These are phyloP conservation scores for Scheffersomyces ergatensis DNA, from an alignment of 805 yeast species.

Conservation along the genomic window DNA sequence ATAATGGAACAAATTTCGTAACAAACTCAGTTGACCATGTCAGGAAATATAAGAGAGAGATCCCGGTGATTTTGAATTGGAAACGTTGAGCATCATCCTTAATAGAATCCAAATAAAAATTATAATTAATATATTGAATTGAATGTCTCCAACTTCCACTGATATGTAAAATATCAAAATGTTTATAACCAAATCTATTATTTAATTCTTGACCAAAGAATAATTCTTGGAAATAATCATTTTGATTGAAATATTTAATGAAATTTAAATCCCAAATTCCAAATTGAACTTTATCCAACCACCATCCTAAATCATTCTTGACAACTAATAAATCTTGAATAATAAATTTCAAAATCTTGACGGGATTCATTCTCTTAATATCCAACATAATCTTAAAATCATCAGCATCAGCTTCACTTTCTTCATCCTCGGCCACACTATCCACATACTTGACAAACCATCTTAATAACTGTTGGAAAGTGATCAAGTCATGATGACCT, in stretches of 20 bases:
- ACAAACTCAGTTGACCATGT: conserved; percentile 38
- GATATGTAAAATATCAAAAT: conserved; percentile 36
- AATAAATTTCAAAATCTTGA: conserved; percentile 25
- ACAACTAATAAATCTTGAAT: conserved; percentile 27
- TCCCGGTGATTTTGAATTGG: conserved; percentile 30
- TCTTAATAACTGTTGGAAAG: conserved; percentile 27
- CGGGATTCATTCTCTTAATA: conserved; percentile 38
- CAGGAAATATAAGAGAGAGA: conserved; percentile 34
- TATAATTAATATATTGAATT: conserved; percentile 30
- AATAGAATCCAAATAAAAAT: conserved; percentile 23
- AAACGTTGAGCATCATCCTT: conserved; percentile 14
- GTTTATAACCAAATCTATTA: conserved; percentile 16
- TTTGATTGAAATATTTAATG: conserved; percentile 38
- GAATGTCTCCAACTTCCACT: conserved; percentile 33
- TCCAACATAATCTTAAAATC: conserved; percentile 34
- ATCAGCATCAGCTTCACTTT: conserved; percentile 8
- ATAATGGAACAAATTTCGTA: conserved; percentile 34
- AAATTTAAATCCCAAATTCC: conserved; percentile 42
- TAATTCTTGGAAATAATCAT: conserved; percentile 27
- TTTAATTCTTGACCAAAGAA: conserved; percentile 10
- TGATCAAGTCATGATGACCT: conserved; percentile 30
- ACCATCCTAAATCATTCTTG: conserved; percentile 29
- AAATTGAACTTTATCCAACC: conserved; percentile 36
- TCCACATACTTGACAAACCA: conserved; percentile 28
- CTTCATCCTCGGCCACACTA: not conserved